Conservation (phyloP, 2,329 filamentous ascomycete genomes). For the Ceratocystis cubensis region DNA sequence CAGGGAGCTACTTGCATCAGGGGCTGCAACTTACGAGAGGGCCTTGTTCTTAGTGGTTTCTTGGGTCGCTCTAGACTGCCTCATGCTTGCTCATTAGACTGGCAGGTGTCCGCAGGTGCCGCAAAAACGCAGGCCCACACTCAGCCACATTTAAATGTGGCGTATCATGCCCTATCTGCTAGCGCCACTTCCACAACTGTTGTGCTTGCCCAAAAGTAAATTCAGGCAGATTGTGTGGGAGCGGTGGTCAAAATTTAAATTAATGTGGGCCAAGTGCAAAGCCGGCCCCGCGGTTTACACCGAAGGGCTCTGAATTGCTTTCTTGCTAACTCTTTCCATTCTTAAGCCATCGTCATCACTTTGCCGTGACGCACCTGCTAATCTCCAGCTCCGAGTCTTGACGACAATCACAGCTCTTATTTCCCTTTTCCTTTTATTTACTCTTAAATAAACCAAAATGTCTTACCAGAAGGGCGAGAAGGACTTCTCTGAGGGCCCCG, state of each 20-base stretch:
- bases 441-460: slow-evolving; percentile 45
- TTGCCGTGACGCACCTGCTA: slow-evolving; percentile 52
- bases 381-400: slow-evolving; percentile 62
- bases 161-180: slow-evolving; percentile 6
- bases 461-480: slow-evolving; percentile 95
- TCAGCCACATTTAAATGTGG: neutral
- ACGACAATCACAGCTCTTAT: slow-evolving; percentile 36
- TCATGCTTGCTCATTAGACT: neutral
- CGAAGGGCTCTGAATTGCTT: neutral
- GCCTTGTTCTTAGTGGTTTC: too few species aligned
- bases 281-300: slow-evolving; percentile 9
- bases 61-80: neutral
- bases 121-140: neutral
- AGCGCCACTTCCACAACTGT: slow-evolving; percentile 14
- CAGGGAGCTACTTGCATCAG: neutral
- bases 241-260: neutral
- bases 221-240: neutral
- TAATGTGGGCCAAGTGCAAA: neutral
- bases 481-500: slow-evolving; percentile 78
- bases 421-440: slow-evolving; percentile 21
- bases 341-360: slow-evolving; percentile 53
- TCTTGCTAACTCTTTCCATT: slow-evolving; percentile 23
- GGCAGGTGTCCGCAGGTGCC: too few species aligned
- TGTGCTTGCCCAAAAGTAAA: neutral
- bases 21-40: neutral